A percentile compares a stretch with the other conserved stretches of the same genome.
These are phyloP conservation scores for Ascochyta rabiei DNA, from an alignment of 2,329 filamentous ascomycete genomes.

Conservation along the genomic window DNA sequence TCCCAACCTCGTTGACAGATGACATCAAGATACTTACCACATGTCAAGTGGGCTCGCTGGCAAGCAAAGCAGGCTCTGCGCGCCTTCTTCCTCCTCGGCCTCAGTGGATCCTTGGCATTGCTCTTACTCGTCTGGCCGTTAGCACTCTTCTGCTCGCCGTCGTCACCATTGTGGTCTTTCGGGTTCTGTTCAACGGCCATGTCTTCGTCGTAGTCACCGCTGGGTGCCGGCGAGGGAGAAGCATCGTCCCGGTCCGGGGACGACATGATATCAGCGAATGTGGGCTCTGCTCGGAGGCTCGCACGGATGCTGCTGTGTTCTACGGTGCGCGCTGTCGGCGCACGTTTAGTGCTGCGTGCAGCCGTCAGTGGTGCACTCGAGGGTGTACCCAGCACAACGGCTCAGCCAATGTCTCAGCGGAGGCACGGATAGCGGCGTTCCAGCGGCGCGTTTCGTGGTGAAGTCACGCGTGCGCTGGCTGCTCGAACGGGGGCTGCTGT, in stretches of 20 bases:
- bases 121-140: conserved; percentile 42
- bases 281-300: conserved; percentile 24
- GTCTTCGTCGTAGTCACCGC: conserved; percentile 48
- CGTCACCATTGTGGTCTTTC: conserved; percentile 46
- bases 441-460: conserved; percentile 50
- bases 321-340: conserved; percentile 38
- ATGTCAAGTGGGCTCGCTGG: conserved; percentile 95
- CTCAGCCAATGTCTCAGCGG: conserved; percentile 45
- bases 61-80: conserved; percentile 94
- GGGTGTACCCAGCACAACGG: conserved; percentile 41
- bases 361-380: conserved; percentile 47
- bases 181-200: conserved; percentile 54
- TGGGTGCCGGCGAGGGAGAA: conserved; percentile 56
- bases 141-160: conserved; percentile 37
- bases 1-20: too few relatives aligned
- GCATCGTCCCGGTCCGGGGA: conserved; percentile 56
- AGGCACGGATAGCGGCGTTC: conserved; percentile 43
- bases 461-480: conserved; percentile 51
- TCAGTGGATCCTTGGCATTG: conserved; percentile 83
- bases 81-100: conserved; percentile 93
- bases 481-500: conserved; percentile 45
- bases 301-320: conserved; percentile 45
- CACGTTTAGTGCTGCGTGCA: conserved; percentile 50
- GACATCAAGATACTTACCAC: conserved; percentile 71
- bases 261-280: conserved; percentile 53